Base-by-base conservation (phyloP, 345 rosid species). In the Salix purpurea region DNA sequence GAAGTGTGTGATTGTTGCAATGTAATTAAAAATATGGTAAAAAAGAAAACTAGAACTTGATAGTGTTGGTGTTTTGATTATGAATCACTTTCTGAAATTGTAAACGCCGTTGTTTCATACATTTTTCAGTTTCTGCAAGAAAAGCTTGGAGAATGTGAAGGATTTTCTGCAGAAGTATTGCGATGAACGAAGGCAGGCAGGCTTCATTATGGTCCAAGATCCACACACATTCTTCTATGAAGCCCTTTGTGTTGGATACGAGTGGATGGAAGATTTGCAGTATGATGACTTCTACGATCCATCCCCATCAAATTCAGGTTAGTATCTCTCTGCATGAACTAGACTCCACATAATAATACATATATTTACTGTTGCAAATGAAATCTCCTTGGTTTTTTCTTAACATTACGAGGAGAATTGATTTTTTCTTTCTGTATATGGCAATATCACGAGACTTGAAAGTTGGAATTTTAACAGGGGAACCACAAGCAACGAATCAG, bases 141-240 rank as follows among this genome's bases (percentile, higher is more conserved):
- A 75, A 68, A 78, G 82, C 78, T 65, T 71, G 0, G 84, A 78
- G 48, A 79, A 84, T 6, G 88, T 89, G 78, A 84, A 87, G 86
- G 74, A 80, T 32, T 86, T 84, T 70, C 75, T 90, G 54, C 62
- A 44, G 81, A 74, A 85, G 32, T 90, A 91, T 32, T 89, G 87
- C 24, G 56, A 76, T 7, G 83, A 83, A 48, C 61, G 77, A 58
- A 73, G 30, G 16, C 81, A 71, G 56, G 86, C 86, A 18, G 92
- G 90, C 15, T 89, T 61, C 42, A 5, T 58, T 11, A 48, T 87
- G 84, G 11, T 83, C 9, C 84, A 77, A 19, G 94, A 91, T 77
- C 89, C 89, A 3, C 87, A 78, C 30, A 80, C 90, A 26, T 7
- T n/a, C 21, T 91, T 85, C 81, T 89, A 86, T 48, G 83, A 84